Conservation (phyloP, 352 stramenopile genomes). For the Sclerospora graminicola region DNA sequence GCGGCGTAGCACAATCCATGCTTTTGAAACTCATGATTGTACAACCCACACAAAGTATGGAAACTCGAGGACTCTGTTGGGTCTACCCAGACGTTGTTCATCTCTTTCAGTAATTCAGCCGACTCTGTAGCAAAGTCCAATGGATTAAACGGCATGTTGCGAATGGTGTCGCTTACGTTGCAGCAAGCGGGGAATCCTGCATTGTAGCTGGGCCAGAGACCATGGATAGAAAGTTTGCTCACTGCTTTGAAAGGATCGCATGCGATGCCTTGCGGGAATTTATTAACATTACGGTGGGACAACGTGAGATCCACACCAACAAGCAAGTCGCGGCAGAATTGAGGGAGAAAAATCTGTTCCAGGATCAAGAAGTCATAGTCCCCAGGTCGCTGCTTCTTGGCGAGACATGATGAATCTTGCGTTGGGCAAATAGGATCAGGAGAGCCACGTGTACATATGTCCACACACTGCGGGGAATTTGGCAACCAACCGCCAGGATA, state of each 20-base stretch:
- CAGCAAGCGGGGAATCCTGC: slow-evolving; percentile 31
- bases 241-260: slow-evolving; percentile 17
- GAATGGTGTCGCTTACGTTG: slow-evolving; percentile 23
- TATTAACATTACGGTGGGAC: slow-evolving; percentile 39
- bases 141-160: slow-evolving; percentile 29
- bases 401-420: slow-evolving; percentile 19
- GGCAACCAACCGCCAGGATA: slow-evolving; percentile 35
- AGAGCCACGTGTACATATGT: slow-evolving; percentile 26
- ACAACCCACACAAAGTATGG: slow-evolving; percentile 58
- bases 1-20: slow-evolving; percentile 73
- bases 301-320: slow-evolving; percentile 36
- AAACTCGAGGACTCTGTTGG: slow-evolving; percentile 28
- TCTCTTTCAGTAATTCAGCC: slow-evolving; percentile 21
- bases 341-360: slow-evolving; percentile 43
- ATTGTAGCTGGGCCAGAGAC: slow-evolving; percentile 45
- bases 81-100: slow-evolving; percentile 34
- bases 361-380: slow-evolving; percentile 48
- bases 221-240: slow-evolving; percentile 38
- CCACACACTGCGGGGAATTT: slow-evolving; percentile 22
- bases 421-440: slow-evolving; percentile 21
- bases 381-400: slow-evolving; percentile 27
- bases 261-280: slow-evolving; percentile 30
- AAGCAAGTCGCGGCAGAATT: slow-evolving; percentile 45
- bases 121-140: slow-evolving; percentile 17
- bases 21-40: slow-evolving; percentile 87